Conservation (phyloP, 116 monocot genomes). For the Posidonia oceanica region DNA sequence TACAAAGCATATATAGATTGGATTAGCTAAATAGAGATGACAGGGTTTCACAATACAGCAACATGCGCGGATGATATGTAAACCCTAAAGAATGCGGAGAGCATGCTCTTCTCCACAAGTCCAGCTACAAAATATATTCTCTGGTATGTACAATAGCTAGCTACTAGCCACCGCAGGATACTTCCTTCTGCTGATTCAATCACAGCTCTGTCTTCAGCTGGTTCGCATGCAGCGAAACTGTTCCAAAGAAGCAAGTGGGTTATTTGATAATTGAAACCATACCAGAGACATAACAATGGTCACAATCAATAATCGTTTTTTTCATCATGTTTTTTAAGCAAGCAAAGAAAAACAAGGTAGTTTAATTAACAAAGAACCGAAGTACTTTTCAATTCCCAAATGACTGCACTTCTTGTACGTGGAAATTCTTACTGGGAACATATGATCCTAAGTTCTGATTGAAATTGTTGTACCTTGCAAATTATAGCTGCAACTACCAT, state of each 20-base stretch:
- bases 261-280: not conserved
- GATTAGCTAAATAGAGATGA: conserved; percentile 4
- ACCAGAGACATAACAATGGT: not conserved
- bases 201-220: conserved; percentile 16
- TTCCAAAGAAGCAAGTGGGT: not conserved
- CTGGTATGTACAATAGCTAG: conserved; percentile 14
- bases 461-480: too few species aligned
- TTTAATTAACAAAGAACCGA: too few species aligned
- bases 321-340: too few species aligned
- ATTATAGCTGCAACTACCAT: too few species aligned
- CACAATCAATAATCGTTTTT: too few species aligned
- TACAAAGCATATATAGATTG: conserved; percentile 7
- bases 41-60: conserved; percentile 3
- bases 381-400: too few species aligned
- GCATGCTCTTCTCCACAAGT: conserved; percentile 3
- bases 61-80: not conserved
- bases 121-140: conserved; percentile 4
- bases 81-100: conserved; percentile 16
- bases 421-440: too few species aligned
- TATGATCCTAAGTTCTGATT: too few species aligned
- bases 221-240: conserved; percentile 11
- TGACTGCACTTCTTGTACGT: too few species aligned
- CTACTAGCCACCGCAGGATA: not conserved
- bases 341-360: too few species aligned
- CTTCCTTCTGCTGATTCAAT: not conserved